A percentile compares a stretch with the other conserved stretches of the same genome.
These are phyloP conservation scores for Astrothelium subdiscretum DNA, from an alignment of 495 filamentous ascomycete species.

Conservation along the genomic window DNA sequence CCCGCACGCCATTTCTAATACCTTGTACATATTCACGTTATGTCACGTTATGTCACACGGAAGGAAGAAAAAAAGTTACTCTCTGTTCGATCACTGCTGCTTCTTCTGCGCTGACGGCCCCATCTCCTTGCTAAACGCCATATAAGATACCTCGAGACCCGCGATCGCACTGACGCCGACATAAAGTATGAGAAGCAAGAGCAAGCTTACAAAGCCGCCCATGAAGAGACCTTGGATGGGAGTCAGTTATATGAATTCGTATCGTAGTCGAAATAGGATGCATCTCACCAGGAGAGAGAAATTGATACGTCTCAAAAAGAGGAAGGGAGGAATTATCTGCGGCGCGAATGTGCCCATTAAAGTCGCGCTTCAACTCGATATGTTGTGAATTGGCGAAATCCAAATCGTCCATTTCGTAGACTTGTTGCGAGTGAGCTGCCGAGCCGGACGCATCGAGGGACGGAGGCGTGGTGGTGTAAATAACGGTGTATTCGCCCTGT, in stretches of 20 bases:
- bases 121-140: slow-evolving; percentile 93
- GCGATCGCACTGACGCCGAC: slow-evolving; percentile 63
- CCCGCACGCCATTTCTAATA: too few species aligned
- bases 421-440: slow-evolving; percentile 10
- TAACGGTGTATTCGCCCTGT: slow-evolving; percentile 45
- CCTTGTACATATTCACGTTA: not conserved
- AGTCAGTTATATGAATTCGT: not conserved
- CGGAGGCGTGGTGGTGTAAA: slow-evolving; percentile 46
- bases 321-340: slow-evolving; percentile 34
- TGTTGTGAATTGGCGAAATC: slow-evolving; percentile 38
- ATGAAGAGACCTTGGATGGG: slow-evolving; percentile 62
- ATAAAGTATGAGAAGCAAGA: slow-evolving; percentile 65
- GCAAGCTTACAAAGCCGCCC: slow-evolving; percentile 52
- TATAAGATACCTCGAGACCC: slow-evolving; percentile 79
- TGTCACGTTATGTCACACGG: too few species aligned
- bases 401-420: slow-evolving; percentile 41
- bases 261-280: slow-evolving; percentile 8
- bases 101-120: slow-evolving; percentile 80
- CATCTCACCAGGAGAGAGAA: slow-evolving; percentile 57
- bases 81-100: slow-evolving; percentile 38
- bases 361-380: slow-evolving; percentile 50
- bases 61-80: not conserved
- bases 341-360: slow-evolving; percentile 15
- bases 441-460: slow-evolving; percentile 7
- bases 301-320: slow-evolving; percentile 86